Evolutionary conservation across 805 yeast species (phyloP).

Genomic region (Suhomyces canberraensis): DNA sequence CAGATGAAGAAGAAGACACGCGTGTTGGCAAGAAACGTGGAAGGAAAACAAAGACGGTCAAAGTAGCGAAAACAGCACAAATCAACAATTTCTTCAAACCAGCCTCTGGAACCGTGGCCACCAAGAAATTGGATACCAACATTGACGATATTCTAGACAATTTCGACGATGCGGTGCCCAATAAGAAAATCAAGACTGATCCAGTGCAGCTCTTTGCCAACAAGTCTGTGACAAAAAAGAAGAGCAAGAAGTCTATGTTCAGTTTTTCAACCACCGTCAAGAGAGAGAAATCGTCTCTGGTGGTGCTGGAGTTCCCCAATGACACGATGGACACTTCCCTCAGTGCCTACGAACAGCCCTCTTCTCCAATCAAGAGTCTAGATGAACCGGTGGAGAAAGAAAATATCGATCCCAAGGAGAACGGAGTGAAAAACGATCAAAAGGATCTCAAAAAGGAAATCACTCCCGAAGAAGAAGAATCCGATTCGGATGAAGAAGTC

Average conservation of each 20-base stretch:
- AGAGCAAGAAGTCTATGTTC: slow-evolving; percentile 20
- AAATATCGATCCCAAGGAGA: slow-evolving; percentile 10
- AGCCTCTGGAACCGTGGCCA: slow-evolving; percentile 28
- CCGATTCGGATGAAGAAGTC: slow-evolving; percentile 53
- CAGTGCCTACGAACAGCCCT: slow-evolving; percentile 26
- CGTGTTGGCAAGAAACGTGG: slow-evolving; percentile 22
- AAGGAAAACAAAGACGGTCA: slow-evolving; percentile 31
- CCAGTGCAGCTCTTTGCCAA: slow-evolving; percentile 14
- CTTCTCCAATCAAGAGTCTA: slow-evolving; percentile 35
- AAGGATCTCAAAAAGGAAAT: slow-evolving; percentile 2
- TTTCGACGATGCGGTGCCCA: slow-evolving; percentile 27
- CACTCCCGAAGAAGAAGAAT: slow-evolving; percentile 19
- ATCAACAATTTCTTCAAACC: slow-evolving; percentile 54
- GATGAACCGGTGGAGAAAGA: slow-evolving; percentile 9
- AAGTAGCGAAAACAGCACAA: slow-evolving; percentile 43
- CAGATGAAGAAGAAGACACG: slow-evolving; percentile 54
- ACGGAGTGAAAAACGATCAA: slow-evolving; percentile 2
- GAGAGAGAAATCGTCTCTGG: slow-evolving; percentile 14
- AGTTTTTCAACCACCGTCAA: slow-evolving; percentile 24
- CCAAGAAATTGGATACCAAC: slow-evolving; percentile 45
- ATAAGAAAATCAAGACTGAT: slow-evolving; percentile 13
- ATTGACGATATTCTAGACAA: slow-evolving; percentile 68
- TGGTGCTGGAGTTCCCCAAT: slow-evolving; percentile 1
- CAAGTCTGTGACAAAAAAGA: slow-evolving; percentile 8
- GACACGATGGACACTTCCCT: slow-evolving; percentile 10